A percentile compares a stretch with the other conserved stretches of the same genome.
phyloP scores from a whole-genome alignment of 768 basidiomycete species.

The Pleurotus ostreatus region DNA sequence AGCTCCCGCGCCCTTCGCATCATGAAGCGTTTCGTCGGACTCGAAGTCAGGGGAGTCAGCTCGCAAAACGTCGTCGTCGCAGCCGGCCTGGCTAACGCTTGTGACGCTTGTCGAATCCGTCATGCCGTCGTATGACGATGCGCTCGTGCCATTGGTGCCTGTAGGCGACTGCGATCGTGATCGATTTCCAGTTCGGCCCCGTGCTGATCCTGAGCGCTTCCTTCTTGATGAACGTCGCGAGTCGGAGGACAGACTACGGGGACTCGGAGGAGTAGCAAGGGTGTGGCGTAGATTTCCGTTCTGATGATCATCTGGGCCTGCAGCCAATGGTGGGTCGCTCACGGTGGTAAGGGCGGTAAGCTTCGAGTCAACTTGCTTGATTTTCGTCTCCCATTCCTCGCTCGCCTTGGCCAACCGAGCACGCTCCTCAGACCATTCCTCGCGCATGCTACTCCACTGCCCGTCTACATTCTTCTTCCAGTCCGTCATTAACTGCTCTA shows the following conservation, averaged over 20 bases:
- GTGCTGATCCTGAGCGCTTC: constrained; percentile 32
- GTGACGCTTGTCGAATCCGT: constrained; percentile 5
- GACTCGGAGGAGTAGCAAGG: constrained; percentile 73
- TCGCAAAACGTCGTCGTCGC: not conserved
- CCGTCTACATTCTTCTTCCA: constrained; percentile 82
- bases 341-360: constrained; percentile 19
- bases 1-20: not conserved
- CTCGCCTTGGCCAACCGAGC: constrained; percentile 68
- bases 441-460: constrained; percentile 71
- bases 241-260: constrained; percentile 66
- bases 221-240: constrained; percentile 35
- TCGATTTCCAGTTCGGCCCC: constrained; percentile 20
- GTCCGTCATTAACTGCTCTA: constrained; percentile 53
- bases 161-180: constrained; percentile 21
- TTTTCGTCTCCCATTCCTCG: constrained; percentile 76
- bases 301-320: constrained; percentile 6
- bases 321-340: constrained; percentile 24
- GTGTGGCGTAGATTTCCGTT: constrained; percentile 46
- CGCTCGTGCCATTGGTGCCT: constrained; percentile 10
- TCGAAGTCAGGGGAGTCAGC: not conserved
- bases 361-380: constrained; percentile 31
- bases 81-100: constrained; percentile 1
- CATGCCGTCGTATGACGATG: constrained; percentile 6
- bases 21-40: not conserved
- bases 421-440: constrained; percentile 81